Evolutionary conservation across 352 stramenopile species (phyloP).

Genomic region (Pythium monospermum): DNA sequence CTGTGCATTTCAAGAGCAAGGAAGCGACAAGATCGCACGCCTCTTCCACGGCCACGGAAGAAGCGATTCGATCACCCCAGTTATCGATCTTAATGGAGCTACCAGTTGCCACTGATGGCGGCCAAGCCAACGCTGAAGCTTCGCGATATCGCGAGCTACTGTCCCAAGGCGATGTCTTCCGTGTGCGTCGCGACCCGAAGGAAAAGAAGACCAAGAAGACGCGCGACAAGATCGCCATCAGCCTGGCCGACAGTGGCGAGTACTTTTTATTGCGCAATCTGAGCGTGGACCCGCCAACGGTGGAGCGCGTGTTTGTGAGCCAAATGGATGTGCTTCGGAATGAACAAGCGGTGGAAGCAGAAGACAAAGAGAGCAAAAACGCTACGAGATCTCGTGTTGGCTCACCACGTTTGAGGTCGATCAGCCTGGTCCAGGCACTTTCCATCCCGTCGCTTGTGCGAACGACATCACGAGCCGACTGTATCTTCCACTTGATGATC

Average conservation of each 20-base stretch:
- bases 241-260: constrained; percentile 26
- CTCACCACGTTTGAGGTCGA: not conserved
- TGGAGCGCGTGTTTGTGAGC: constrained; percentile 40
- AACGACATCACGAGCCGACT: constrained; percentile 14
- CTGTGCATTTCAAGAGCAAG: no score
- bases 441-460: constrained; percentile 9
- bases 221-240: constrained; percentile 28
- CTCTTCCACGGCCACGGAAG: not conserved
- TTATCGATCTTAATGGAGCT: not conserved
- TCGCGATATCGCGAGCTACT: constrained; percentile 7
- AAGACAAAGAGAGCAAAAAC: not conserved
- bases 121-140: not conserved
- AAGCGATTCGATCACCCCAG: not conserved
- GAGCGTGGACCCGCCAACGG: constrained; percentile 10
- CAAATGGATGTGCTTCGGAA: constrained; percentile 31
- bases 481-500: constrained; percentile 35
- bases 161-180: constrained; percentile 10
- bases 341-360: not conserved
- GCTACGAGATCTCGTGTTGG: no score
- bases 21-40: not conserved
- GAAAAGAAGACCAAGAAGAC: constrained; percentile 21
- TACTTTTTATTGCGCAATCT: constrained; percentile 41
- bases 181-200: constrained; percentile 11
- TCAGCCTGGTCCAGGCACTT: constrained; percentile 2
- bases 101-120: not conserved